Evolutionary conservation across 2,329 filamentous ascomycete species (phyloP).

Genomic region (Sporothrix phasma): DNA sequence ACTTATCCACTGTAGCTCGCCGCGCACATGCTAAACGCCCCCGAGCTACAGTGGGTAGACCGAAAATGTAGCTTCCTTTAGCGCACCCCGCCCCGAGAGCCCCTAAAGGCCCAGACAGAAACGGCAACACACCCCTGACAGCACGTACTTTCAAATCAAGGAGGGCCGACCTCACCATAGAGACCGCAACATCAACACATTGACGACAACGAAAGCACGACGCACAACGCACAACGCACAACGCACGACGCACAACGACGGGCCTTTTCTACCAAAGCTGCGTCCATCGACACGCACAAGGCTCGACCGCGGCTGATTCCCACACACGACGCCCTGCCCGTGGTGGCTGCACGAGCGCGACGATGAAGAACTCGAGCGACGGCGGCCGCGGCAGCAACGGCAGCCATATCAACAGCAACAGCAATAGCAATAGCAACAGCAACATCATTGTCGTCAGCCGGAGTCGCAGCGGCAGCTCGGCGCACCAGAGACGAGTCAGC

Average conservation of each 20-base stretch:
- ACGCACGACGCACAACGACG: background rate
- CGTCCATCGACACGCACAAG: too few species aligned
- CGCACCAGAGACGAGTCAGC: slow-evolving; percentile 1
- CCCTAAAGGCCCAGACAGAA: background rate
- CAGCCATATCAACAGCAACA: too few species aligned
- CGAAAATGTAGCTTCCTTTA: too few species aligned
- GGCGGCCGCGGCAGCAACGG: background rate
- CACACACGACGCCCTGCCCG: background rate
- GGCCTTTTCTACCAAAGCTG: too few species aligned
- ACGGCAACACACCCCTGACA: background rate
- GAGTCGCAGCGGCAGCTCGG: slow-evolving; percentile 2
- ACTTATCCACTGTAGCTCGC: background rate
- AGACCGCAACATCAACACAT: background rate
- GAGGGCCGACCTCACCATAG: background rate
- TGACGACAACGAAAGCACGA: background rate
- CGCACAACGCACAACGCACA: background rate
- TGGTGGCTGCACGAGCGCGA: slow-evolving; percentile 1
- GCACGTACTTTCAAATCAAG: slow-evolving; percentile 1
- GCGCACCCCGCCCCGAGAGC: background rate
- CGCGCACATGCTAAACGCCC: background rate
- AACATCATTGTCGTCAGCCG: background rate
- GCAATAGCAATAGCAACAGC: background rate
- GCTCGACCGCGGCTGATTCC: too few species aligned
- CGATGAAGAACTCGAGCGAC: slow-evolving; percentile 5
- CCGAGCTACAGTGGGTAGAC: background rate